phyloP scores from a whole-genome alignment of 2,329 filamentous ascomycete genomes.

The Alternaria arbusti region DNA sequence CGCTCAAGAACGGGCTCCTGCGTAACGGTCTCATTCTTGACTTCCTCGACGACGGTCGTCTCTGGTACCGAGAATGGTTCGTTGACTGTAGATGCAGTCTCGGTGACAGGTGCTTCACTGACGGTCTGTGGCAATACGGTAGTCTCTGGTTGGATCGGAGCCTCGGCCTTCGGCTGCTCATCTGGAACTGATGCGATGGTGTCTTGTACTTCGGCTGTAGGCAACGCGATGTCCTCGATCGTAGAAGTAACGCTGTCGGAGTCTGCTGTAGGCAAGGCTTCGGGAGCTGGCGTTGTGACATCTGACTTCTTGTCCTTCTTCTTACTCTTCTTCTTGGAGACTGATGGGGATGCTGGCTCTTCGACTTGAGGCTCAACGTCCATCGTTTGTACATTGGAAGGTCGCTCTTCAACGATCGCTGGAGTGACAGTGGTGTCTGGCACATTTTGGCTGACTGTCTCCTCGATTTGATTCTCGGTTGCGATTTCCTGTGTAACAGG shows the following conservation, averaged over 20 bases:
- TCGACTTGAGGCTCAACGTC: slow-evolving; percentile 5
- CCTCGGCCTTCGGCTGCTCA: background rate
- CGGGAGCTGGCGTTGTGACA: slow-evolving; percentile 12
- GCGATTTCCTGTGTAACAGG: background rate
- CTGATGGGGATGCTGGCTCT: slow-evolving; percentile 6
- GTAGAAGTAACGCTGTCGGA: background rate
- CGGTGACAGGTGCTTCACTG: background rate
- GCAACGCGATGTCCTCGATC: background rate
- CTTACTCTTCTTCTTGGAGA: slow-evolving; percentile 31
- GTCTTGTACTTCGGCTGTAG: background rate
- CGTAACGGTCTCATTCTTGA: slow-evolving; percentile 1
- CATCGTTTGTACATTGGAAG: slow-evolving; percentile 17
- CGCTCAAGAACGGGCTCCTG: slow-evolving; percentile 28
- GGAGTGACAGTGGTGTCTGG: background rate
- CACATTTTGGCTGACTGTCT: background rate
- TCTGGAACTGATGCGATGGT: background rate
- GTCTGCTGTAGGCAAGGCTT: slow-evolving; percentile 6
- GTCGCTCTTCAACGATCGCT: background rate
- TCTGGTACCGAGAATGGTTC: background rate
- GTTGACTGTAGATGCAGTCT: background rate
- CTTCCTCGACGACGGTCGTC: background rate
- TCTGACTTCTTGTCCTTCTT: slow-evolving; percentile 38
- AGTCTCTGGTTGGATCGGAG: background rate
- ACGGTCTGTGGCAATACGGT: background rate
- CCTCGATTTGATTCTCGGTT: background rate